A percentile compares a stretch with the other conserved stretches of the same genome.
phyloP scores from a whole-genome alignment of 768 basidiomycete species.

The Phaffia tasmanica region DNA sequence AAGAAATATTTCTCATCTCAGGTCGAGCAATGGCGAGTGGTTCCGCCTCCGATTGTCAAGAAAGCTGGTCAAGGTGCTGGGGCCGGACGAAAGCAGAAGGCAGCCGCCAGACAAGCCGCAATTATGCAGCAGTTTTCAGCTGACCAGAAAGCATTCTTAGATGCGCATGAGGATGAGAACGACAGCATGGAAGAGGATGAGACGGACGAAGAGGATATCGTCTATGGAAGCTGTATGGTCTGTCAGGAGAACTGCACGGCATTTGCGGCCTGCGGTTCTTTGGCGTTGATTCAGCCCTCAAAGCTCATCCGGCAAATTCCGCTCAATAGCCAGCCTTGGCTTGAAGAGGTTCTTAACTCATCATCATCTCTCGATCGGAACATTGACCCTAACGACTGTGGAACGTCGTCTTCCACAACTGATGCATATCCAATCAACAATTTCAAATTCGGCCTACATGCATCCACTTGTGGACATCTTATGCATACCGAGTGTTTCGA shows the following conservation, averaged over 20 bases:
- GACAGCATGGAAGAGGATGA: constrained; percentile 43
- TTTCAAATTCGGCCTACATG: constrained; percentile 72
- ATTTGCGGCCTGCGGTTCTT: constrained; percentile 63
- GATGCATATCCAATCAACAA: constrained; percentile 40
- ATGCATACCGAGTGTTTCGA: constrained; percentile 96
- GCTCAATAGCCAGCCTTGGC: constrained; percentile 42
- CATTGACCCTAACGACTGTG: constrained; percentile 28
- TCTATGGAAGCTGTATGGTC: constrained; percentile 86
- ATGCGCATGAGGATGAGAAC: constrained; percentile 51
- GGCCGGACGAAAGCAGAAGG: constrained; percentile 22
- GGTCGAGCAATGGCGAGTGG: constrained; percentile 47
- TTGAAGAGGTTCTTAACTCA: constrained; percentile 61
- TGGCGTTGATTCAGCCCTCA: constrained; percentile 81
- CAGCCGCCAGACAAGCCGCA: constrained; percentile 57
- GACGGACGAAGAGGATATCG: constrained; percentile 40
- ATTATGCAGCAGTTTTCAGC: constrained; percentile 94
- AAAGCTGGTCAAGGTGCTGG: constrained; percentile 23
- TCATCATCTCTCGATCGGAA: constrained; percentile 55
- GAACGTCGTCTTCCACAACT: constrained; percentile 20
- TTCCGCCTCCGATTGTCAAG: constrained; percentile 28
- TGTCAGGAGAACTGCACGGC: constrained; percentile 86
- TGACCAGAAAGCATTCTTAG: constrained; percentile 73
- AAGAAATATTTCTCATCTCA: constrained; percentile 49
- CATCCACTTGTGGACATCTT: constrained; percentile 86
- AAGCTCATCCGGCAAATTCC: constrained; percentile 67